Evolutionary conservation across 805 yeast species (phyloP).

Genomic region (Hanseniaspora opuntiae): DNA sequence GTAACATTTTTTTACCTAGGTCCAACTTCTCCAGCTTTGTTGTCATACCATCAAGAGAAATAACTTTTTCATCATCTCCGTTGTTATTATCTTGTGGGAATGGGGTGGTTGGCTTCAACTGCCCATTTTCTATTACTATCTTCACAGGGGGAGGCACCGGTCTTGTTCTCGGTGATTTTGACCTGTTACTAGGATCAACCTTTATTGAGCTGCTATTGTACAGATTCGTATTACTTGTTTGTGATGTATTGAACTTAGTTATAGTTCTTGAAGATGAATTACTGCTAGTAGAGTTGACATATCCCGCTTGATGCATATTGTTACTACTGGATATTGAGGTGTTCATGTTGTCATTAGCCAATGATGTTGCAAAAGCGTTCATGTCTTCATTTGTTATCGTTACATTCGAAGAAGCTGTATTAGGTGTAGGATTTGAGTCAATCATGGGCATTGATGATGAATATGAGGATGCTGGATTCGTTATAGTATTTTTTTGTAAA

Average conservation of each 20-base stretch:
- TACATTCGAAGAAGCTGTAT: constrained; percentile 3
- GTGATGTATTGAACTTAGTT: background rate
- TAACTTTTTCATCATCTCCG: constrained; percentile 6
- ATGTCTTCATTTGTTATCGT: background rate
- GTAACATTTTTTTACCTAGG: background rate
- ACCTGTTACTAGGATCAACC: background rate
- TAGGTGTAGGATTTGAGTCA: background rate
- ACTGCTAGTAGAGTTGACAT: background rate
- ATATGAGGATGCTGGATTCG: background rate
- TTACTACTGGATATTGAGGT: background rate
- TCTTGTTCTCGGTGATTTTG: constrained; percentile 11
- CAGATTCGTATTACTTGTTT: background rate
- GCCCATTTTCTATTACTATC: constrained; percentile 4
- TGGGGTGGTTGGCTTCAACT: constrained; percentile 3
- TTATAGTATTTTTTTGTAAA: background rate
- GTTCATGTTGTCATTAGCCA: background rate
- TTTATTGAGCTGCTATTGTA: background rate
- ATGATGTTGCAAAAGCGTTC: background rate
- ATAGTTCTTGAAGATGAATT: constrained; percentile 6
- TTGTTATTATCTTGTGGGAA: constrained; percentile 5
- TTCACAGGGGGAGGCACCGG: constrained; percentile 13
- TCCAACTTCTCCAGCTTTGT: constrained; percentile 5
- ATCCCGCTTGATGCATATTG: background rate
- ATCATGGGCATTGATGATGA: background rate
- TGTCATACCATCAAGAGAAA: constrained; percentile 4